Evolutionary conservation across 2,329 filamentous ascomycete genomes (phyloP), one percentile per base, ranked within the genome.

Genomic region (Domatiomyces globalis): DNA sequence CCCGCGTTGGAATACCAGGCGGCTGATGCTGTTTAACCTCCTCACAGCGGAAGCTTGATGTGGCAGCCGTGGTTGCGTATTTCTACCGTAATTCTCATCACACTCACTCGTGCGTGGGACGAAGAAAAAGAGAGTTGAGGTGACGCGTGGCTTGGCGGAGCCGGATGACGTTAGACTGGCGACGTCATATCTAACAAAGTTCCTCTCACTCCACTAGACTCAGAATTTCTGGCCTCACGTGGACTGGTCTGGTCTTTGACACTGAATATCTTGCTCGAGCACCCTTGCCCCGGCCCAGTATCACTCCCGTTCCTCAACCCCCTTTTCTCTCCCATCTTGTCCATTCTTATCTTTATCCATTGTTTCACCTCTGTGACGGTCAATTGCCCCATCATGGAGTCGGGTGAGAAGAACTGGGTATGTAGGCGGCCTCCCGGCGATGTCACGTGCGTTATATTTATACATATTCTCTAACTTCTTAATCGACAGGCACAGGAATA

Each of bases 401-500:
- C 61, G 58, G 61, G 63, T 51, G 71, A 75, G 61, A 76, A 77
- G 64, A 66, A 73, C 57, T 75, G 73, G 73, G 73, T 76, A 65
- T 39, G 33, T 15, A 15, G 10, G 10, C 33, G 10, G 33, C 19
- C 44, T 36, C 43, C 45, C 27, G 33, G 5, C 8, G 12, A 20
- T 10, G 36, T 44, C 44, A 25, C 52, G 25, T 39, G 19, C n/a
- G 25, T 43, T 8, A 36, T 45, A 36, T 43, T 15, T 39, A 47
- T 33, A 12, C 15, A 19, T 27, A 9, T 12, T 25, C 20, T 20
- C 43, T 57, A 46, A 51, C 48, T 43, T n/a, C 39, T 48, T 46
- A 45, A 47, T 45, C 44, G 49, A 4, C 62, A 86, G 83, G 80
- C 82, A 44, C 71, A 74, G 49, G 75, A 78, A 61, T 81, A 83